Percentiles rank a stretch among this genome's conserved stretches.
Conservation (phyloP, 2,329 filamentous ascomycete genomes). For the Phoma herbarum region DNA sequence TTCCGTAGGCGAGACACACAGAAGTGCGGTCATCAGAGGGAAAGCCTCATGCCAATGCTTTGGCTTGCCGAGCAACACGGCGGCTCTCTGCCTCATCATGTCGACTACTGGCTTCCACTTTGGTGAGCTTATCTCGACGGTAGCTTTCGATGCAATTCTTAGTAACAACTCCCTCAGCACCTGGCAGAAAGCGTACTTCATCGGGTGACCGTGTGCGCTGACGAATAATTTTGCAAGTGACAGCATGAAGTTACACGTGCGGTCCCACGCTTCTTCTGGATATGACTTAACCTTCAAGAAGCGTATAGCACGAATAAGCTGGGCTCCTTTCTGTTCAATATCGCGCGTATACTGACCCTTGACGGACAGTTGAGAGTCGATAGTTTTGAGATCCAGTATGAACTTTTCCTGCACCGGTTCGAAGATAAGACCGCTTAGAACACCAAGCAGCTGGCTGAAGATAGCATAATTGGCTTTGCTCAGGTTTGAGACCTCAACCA, state of each 20-base stretch:
- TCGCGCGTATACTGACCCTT: slow-evolving; percentile 75
- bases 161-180: slow-evolving; percentile 86
- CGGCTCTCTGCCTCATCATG: slow-evolving; percentile 78
- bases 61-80: slow-evolving; percentile 87
- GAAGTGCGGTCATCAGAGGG: slow-evolving; percentile 82
- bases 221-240: slow-evolving; percentile 83
- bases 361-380: slow-evolving; percentile 76
- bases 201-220: slow-evolving; percentile 82
- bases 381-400: slow-evolving; percentile 78
- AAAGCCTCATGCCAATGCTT: slow-evolving; percentile 92
- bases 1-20: slow-evolving; percentile 88
- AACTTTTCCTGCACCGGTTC: slow-evolving; percentile 83
- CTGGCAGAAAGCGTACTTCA: slow-evolving; percentile 95
- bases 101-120: slow-evolving; percentile 90
- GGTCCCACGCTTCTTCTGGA: slow-evolving; percentile 79
- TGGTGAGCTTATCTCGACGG: slow-evolving; percentile 76
- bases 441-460: slow-evolving; percentile 90
- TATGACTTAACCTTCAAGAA: slow-evolving; percentile 80
- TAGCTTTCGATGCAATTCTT: slow-evolving; percentile 83
- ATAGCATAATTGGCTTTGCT: slow-evolving; percentile 96
- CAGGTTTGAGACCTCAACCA: slow-evolving; percentile 77
- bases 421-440: slow-evolving; percentile 95
- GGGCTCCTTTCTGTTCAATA: slow-evolving; percentile 81
- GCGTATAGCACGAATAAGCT: slow-evolving; percentile 91
- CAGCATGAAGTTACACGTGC: slow-evolving; percentile 88